These are phyloP conservation scores for Periconia digitata DNA, from an alignment of 2,329 filamentous ascomycete species.

Conservation along the genomic window DNA sequence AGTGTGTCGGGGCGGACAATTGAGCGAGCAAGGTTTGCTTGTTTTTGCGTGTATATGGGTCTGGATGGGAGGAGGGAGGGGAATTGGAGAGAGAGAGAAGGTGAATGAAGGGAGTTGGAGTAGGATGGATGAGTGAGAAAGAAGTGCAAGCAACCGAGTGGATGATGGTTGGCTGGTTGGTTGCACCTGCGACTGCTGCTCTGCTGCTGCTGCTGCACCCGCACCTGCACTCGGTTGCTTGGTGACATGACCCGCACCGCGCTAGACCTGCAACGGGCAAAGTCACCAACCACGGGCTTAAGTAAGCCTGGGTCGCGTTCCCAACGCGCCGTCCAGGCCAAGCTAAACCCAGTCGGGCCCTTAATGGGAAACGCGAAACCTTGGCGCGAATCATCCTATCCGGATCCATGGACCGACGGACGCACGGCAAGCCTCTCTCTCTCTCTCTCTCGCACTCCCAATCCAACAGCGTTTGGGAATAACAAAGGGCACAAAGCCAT, in stretches of 20 bases:
- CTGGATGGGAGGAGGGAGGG: slow-evolving; percentile 1
- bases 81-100: not conserved
- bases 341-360: not conserved
- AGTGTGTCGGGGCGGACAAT: too few species aligned
- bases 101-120: not conserved
- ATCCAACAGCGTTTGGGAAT: too few species aligned
- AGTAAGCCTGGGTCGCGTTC: not conserved
- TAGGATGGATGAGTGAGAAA: not conserved
- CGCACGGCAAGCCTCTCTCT: not conserved
- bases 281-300: not conserved
- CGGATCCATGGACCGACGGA: not conserved
- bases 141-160: too few species aligned
- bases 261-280: not conserved
- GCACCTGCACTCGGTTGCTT: too few species aligned
- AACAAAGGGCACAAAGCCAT: too few species aligned
- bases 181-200: not conserved
- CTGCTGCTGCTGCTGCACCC: too few species aligned
- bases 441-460: not conserved
- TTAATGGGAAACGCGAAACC: slow-evolving; percentile 4
- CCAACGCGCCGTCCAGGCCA: not conserved
- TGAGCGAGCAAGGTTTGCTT: too few species aligned
- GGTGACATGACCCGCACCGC: not conserved
- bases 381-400: not conserved
- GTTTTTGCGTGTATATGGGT: slow-evolving; percentile 1
- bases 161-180: not conserved